Base-by-base conservation (phyloP, 306 rosid genomes). In the Vicia sativa region DNA sequence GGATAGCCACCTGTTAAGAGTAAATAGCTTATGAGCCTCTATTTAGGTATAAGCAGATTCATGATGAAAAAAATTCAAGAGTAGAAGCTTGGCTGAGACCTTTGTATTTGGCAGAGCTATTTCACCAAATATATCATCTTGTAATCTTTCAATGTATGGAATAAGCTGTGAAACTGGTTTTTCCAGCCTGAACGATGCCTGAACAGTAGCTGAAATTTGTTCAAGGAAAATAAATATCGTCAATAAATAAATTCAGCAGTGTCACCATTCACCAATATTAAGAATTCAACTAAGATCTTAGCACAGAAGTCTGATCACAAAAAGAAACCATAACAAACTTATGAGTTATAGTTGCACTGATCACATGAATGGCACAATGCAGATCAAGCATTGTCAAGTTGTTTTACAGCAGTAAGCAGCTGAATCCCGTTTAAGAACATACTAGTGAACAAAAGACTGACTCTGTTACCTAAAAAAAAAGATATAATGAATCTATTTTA, bases 161-260 rank as follows among this genome's bases (percentile, higher is more conserved):
- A 90, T 79, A 75, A 93, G 87, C 77, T 93, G 75, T 16, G 74
- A 70, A 75, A 86, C 96, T 10, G 96, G 96, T 74, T 78, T 86
- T 70, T 87, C 90, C 77, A 93, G 85, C 63, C 78, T 82, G 82
- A 88, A 86, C 86, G 82, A 87, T 37, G 86, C 92, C 79, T 93
- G 90, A 70, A 84, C 89, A 54, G 84, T 57, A 54, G 98, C 98
- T 93, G 97, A 21, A 81, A 67, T 72, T 37, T 72, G 57, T 70
- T 66, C 65, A 69, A 58, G 42, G 14, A 11, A 65, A 75, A 31
- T 7, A 63, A 25, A 7, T 2, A 49, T 29, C 13, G 46, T 56
- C 50, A 57, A 58, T 49, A 63, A 57, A 58, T 49, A 63, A 68
- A 39, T n/a, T 67, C 31, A 55, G 35, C 16, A 41, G 41, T 63